phyloP scores from a whole-genome alignment of 352 stramenopile species.

The Pythium sp. region DNA sequence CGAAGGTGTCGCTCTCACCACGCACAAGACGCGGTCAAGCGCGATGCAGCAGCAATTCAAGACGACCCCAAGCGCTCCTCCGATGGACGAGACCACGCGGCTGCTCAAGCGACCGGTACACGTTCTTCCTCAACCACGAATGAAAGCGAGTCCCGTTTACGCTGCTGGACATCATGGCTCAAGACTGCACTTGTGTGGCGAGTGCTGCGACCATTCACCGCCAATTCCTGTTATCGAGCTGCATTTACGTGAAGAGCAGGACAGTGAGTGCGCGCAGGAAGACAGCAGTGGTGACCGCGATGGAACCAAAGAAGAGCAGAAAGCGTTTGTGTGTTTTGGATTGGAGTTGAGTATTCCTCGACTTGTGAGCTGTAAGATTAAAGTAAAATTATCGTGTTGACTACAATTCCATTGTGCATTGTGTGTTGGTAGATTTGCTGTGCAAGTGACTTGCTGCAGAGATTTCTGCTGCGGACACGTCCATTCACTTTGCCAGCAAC shows the following conservation, averaged over 20 bases:
- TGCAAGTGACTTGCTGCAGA: too few relatives aligned
- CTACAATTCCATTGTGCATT: too few relatives aligned
- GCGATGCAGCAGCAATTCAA: neutral
- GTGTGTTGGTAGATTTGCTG: too few relatives aligned
- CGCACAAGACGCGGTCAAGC: neutral
- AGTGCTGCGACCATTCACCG: neutral
- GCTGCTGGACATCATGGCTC: neutral
- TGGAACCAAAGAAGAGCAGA: neutral
- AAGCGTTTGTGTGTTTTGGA: neutral
- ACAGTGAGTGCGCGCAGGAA: neutral
- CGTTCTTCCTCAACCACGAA: neutral
- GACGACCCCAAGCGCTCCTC: neutral
- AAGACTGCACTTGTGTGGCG: neutral
- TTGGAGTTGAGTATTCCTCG: conserved; percentile 3
- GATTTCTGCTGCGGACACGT: too few relatives aligned
- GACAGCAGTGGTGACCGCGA: neutral
- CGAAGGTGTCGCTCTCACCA: neutral
- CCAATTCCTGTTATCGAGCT: neutral
- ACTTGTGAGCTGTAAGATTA: conserved; percentile 9
- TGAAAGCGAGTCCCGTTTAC: neutral
- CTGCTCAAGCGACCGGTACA: neutral
- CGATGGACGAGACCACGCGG: conserved; percentile 1
- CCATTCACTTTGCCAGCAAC: too few relatives aligned
- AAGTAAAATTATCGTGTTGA: conserved; percentile 10
- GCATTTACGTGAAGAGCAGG: neutral